These are phyloP conservation scores for Dendrobium nobile DNA, from an alignment of 106 monocot species.

Conservation along the genomic window DNA sequence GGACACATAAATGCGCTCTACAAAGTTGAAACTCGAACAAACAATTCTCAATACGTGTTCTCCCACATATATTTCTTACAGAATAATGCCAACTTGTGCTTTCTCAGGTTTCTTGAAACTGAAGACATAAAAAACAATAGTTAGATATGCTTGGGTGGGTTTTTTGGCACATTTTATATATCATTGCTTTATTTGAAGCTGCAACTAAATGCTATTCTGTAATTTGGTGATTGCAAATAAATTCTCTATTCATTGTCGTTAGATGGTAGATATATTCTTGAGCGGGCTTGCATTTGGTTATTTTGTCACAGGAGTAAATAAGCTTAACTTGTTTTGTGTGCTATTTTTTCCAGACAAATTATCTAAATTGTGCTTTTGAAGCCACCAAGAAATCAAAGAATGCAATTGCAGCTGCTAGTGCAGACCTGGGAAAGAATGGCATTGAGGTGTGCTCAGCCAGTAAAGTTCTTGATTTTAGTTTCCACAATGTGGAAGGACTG, in stretches of 20 bases:
- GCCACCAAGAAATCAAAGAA: constrained; percentile 40
- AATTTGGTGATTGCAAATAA: background rate
- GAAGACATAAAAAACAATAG: background rate
- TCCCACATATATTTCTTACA: background rate
- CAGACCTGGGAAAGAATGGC: constrained; percentile 21
- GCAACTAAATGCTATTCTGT: background rate
- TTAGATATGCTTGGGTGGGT: background rate
- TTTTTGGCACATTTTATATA: background rate
- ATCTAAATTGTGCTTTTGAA: constrained; percentile 41
- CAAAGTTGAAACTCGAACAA: no score
- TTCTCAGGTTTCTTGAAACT: background rate
- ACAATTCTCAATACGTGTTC: no score
- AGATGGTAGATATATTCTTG: background rate
- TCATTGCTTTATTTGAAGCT: background rate
- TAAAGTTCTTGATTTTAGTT: constrained; percentile 61
- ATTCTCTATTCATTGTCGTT: background rate
- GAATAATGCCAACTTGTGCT: background rate
- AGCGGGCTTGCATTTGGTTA: background rate
- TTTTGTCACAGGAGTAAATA: background rate
- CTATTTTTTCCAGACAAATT: constrained; percentile 22
- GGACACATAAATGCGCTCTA: no score
- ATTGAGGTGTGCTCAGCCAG: constrained; percentile 33
- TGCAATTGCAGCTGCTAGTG: constrained; percentile 38
- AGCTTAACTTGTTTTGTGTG: background rate
- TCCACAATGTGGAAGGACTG: constrained; percentile 49